A percentile compares a stretch with the other conserved stretches of the same genome.
phyloP scores from a whole-genome alignment of 495 filamentous ascomycete genomes.

The Annulohypoxylon bovei region DNA sequence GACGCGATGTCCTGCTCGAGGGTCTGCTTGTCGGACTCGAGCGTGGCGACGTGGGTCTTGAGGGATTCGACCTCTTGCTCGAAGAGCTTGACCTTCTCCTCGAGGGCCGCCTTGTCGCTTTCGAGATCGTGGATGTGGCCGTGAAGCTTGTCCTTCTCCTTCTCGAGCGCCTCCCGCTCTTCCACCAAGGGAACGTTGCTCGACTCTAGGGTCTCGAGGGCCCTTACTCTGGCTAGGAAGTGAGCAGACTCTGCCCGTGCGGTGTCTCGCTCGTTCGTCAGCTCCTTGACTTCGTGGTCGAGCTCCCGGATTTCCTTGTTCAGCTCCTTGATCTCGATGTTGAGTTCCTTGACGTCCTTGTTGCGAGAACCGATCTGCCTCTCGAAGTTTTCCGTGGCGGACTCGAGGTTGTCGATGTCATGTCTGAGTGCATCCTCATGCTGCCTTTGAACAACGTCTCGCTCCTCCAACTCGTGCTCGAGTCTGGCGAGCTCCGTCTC shows the following conservation, averaged over 20 bases:
- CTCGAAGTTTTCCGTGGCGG: slow-evolving; percentile 48
- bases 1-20: slow-evolving; percentile 35
- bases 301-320: slow-evolving; percentile 48
- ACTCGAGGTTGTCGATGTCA: slow-evolving; percentile 51
- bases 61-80: slow-evolving; percentile 37
- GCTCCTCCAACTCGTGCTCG: slow-evolving; percentile 47
- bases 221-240: slow-evolving; percentile 35
- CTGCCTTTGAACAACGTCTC: slow-evolving; percentile 49
- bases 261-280: slow-evolving; percentile 26
- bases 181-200: slow-evolving; percentile 15
- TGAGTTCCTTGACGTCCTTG: slow-evolving; percentile 49
- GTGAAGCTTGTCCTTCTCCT: slow-evolving; percentile 22
- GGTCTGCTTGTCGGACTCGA: slow-evolving; percentile 31
- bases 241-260: slow-evolving; percentile 23
- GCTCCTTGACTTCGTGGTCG: slow-evolving; percentile 51
- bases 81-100: slow-evolving; percentile 26
- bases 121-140: slow-evolving; percentile 43
- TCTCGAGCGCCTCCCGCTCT: slow-evolving; percentile 24
- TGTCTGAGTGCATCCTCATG: slow-evolving; percentile 49
- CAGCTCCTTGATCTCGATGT: slow-evolving; percentile 34
- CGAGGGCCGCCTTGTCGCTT: slow-evolving; percentile 30
- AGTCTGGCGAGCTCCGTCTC: slow-evolving; percentile 47
- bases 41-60: slow-evolving; percentile 22
- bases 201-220: slow-evolving; percentile 23
- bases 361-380: slow-evolving; percentile 50